Conservation (phyloP, 108 stramenopile species). For the Fragilariopsis cylindrus region DNA sequence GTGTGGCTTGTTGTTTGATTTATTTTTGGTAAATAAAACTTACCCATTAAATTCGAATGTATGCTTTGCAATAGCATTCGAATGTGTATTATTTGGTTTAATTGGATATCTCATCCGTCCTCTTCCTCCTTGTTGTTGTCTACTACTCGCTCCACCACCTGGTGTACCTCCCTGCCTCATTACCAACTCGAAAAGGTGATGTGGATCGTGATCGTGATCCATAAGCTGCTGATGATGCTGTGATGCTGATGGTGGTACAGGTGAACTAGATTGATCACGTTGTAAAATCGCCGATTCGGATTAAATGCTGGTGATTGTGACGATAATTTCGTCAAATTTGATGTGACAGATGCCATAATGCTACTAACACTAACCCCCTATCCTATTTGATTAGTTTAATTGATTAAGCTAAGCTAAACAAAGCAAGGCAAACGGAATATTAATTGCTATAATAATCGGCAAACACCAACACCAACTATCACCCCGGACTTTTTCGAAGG, state of each 20-base stretch:
- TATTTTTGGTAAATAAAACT: conserved; percentile 18
- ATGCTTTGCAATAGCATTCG: conserved; percentile 51
- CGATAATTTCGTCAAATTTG: conserved; percentile 34
- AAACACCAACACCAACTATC: too few relatives aligned
- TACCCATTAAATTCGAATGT: conserved; percentile 55
- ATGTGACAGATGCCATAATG: too few relatives aligned
- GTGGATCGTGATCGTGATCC: conserved; percentile 27
- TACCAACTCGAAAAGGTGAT: conserved; percentile 15
- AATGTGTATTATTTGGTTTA: conserved; percentile 31
- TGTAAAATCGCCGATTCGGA: conserved; percentile 40
- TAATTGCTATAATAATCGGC: too few relatives aligned
- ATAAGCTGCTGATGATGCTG: conserved; percentile 1
- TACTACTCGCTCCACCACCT: not conserved
- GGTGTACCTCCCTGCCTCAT: conserved; percentile 7
- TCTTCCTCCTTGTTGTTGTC: not conserved
- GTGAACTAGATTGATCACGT: conserved; percentile 26
- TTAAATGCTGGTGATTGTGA: conserved; percentile 62
- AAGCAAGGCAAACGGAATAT: too few relatives aligned
- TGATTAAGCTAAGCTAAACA: too few relatives aligned
- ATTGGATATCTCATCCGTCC: conserved; percentile 4
- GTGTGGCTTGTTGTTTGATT: not conserved
- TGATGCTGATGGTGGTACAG: conserved; percentile 24
- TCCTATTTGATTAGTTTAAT: too few relatives aligned
- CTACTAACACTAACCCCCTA: too few relatives aligned
- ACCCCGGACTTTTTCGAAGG: too few relatives aligned